These are phyloP conservation scores for Globisporangium rhizosaccharum DNA, from an alignment of 352 stramenopile species.

Conservation along the genomic window DNA sequence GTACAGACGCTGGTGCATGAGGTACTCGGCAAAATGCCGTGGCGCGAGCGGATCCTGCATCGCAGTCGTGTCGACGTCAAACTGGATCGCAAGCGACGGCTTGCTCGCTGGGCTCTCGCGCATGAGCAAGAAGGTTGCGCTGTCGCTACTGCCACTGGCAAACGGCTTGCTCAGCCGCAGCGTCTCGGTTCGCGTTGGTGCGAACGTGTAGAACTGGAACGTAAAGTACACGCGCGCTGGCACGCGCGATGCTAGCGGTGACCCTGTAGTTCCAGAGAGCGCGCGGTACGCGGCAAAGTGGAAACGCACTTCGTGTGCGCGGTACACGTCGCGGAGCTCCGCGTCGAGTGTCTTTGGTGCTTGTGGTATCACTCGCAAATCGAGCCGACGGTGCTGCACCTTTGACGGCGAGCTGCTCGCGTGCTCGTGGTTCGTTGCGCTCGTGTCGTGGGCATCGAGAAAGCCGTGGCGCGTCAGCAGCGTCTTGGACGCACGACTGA, in stretches of 20 bases:
- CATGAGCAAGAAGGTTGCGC: slow-evolving; percentile 59
- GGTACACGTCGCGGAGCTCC: slow-evolving; percentile 76
- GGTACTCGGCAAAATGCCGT: slow-evolving; percentile 79
- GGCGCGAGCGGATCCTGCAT: slow-evolving; percentile 62
- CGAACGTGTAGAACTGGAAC: slow-evolving; percentile 91
- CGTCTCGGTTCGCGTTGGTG: slow-evolving; percentile 84
- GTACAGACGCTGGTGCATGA: slow-evolving; percentile 78
- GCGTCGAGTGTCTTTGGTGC: slow-evolving; percentile 43
- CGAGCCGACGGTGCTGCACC: slow-evolving; percentile 16
- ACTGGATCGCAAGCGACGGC: slow-evolving; percentile 64
- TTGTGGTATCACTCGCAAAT: slow-evolving; percentile 5
- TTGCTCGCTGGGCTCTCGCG: slow-evolving; percentile 55
- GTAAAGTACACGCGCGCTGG: slow-evolving; percentile 83
- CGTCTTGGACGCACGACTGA: slow-evolving; percentile 82
- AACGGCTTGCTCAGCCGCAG: slow-evolving; percentile 59
- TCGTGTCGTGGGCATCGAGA: slow-evolving; percentile 48
- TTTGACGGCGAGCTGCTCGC: neutral
- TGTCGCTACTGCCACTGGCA: slow-evolving; percentile 22
- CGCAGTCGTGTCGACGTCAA: slow-evolving; percentile 67
- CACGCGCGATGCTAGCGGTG: neutral
- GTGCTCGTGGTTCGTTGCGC: slow-evolving; percentile 8
- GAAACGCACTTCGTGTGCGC: slow-evolving; percentile 83
- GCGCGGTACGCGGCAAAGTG: slow-evolving; percentile 87
- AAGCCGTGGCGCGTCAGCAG: slow-evolving; percentile 82
- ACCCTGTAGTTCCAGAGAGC: neutral